Evolutionary conservation across 2,329 filamentous ascomycete genomes (phyloP), one percentile per base, ranked within the genome.

Genomic region (Fusarium brachygibbosum): DNA sequence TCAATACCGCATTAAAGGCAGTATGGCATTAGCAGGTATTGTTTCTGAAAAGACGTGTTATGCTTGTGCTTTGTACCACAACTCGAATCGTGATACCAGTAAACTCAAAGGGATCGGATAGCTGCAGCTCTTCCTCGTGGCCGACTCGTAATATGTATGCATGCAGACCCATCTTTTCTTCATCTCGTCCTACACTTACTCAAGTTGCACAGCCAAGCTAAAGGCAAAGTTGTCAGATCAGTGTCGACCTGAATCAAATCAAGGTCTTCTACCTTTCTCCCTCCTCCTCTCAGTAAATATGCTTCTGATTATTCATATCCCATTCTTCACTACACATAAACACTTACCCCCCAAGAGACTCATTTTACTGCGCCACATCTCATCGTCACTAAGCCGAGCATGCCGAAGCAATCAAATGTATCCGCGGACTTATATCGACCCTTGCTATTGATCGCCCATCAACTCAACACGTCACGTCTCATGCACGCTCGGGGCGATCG

Each of bases 381-480:
- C n/a, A n/a, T 50, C 23, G 21, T 25, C 17, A 37, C 32, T 21
- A 50, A 28, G 32, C 46, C 46, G 46, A 50, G 23, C 23, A 50
- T 34, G 31, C 46, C 46, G 46, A 38, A 34, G 45, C 10, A 40
- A 21, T 51, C n/a, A 38, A 38, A 28, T n/a, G 13, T 35, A 49
- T 55, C 54, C 51, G 53, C 62, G 23, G 41, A 69, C 54, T 63
- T 56, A 34, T 34, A 58, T 46, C 25, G 31, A 50, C 49, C 56
- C 66, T 66, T 54, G 66, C 42, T 28, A 34, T 32, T 64, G 66
- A 70, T 70, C 66, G 41, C 40, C 66, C 62, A 19, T 11, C 48
- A 54, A 45, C 46, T 53, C 53, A 62, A 66, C 66, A 55, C 66
- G 67, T 70, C 66, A 70, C 63, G 57, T 58, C 50, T 51, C 32